Evolutionary conservation across 2,329 filamentous ascomycete species (phyloP).

Genomic region (Monilinia fructicola): DNA sequence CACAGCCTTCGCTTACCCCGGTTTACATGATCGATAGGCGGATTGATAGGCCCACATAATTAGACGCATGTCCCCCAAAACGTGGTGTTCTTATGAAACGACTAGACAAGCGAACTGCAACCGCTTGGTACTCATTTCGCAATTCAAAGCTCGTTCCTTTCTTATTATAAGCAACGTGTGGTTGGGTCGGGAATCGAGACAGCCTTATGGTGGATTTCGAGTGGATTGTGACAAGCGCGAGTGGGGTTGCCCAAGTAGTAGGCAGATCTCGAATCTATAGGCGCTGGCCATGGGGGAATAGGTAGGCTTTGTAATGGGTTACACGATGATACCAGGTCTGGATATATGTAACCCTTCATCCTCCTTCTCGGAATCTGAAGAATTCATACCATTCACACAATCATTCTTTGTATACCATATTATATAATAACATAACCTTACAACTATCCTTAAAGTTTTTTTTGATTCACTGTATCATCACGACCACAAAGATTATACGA

Average conservation of each 20-base stretch:
- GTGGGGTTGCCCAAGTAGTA: slow-evolving; percentile 7
- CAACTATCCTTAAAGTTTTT: slow-evolving; percentile 13
- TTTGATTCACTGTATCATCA: not conserved
- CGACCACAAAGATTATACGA: not conserved
- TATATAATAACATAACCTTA: slow-evolving; percentile 10
- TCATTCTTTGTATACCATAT: slow-evolving; percentile 8
- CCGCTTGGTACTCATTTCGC: slow-evolving; percentile 6
- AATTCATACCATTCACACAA: not conserved
- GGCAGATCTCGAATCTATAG: slow-evolving; percentile 14
- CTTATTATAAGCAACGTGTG: not conserved
- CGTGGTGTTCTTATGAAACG: slow-evolving; percentile 9
- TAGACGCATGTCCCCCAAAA: slow-evolving; percentile 17
- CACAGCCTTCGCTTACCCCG: slow-evolving; percentile 11
- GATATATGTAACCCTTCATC: slow-evolving; percentile 13
- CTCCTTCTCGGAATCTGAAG: not conserved
- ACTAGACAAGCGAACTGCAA: slow-evolving; percentile 11
- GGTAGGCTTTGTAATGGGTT: slow-evolving; percentile 8
- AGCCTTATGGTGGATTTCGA: slow-evolving; percentile 18
- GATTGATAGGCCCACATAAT: slow-evolving; percentile 19
- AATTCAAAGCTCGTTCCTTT: not conserved
- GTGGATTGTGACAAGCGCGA: slow-evolving; percentile 16
- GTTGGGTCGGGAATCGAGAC: slow-evolving; percentile 15
- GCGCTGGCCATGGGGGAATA: not conserved
- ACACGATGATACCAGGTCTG: not conserved
- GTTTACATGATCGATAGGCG: not conserved